Conservation (phyloP, 768 basidiomycete genomes). For the Boletus rex-veris region DNA sequence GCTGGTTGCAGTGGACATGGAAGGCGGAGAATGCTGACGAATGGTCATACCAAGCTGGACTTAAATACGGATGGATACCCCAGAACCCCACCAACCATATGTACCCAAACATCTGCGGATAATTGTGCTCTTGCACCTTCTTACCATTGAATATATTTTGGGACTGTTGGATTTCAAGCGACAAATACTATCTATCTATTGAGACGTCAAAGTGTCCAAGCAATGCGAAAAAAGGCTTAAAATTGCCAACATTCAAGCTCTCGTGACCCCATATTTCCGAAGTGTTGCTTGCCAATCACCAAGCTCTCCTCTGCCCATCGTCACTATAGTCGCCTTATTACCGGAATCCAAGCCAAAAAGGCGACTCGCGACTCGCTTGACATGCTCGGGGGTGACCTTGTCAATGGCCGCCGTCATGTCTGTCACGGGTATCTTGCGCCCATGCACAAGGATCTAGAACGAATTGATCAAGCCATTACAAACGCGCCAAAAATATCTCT, state of each 20-base stretch:
- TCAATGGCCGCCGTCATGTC: slow-evolving; percentile 92
- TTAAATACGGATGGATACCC: slow-evolving; percentile 84
- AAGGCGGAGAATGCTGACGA: slow-evolving; percentile 82
- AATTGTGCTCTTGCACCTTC: not conserved
- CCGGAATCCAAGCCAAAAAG: slow-evolving; percentile 65
- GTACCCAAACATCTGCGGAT: slow-evolving; percentile 65
- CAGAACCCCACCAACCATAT: slow-evolving; percentile 42
- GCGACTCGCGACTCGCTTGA: slow-evolving; percentile 72
- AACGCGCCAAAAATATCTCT: not conserved
- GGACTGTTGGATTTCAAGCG: not conserved
- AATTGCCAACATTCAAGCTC: slow-evolving; percentile 11
- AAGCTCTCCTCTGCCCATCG: slow-evolving; percentile 78
- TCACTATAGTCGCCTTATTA: slow-evolving; percentile 73
- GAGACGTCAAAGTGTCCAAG: not conserved
- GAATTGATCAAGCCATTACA: not conserved
- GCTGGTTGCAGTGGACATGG: slow-evolving; percentile 86
- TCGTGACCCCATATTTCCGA: slow-evolving; percentile 64
- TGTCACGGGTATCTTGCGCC: slow-evolving; percentile 77
- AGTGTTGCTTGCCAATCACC: slow-evolving; percentile 63
- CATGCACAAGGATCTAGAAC: slow-evolving; percentile 74
- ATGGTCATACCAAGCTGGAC: slow-evolving; percentile 85
- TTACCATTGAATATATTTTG: not conserved
- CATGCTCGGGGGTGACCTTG: slow-evolving; percentile 61
- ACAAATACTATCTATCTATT: not conserved
- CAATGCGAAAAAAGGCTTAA: not conserved